These are phyloP conservation scores for Populus hybrid DNA, from an alignment of 441 rosid species.

Conservation along the genomic window DNA sequence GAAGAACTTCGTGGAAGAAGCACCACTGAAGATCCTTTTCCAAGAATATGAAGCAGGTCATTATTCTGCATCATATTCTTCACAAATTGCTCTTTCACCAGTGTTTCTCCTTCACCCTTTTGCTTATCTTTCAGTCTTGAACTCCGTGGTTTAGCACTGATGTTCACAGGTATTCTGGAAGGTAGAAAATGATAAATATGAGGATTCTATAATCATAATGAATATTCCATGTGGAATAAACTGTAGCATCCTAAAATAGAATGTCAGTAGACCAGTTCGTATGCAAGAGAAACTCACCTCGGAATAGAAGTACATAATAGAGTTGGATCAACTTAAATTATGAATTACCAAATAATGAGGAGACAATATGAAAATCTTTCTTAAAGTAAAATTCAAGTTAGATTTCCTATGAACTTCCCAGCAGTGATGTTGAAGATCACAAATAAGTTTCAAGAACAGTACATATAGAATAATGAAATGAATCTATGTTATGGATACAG, in stretches of 20 bases:
- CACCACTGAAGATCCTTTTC: slow-evolving; percentile 71
- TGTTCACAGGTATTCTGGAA: slow-evolving; percentile 60
- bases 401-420: neutral
- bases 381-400: neutral
- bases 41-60: slow-evolving; percentile 68
- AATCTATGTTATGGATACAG: neutral
- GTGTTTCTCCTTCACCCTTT: slow-evolving; percentile 82
- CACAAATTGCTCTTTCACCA: slow-evolving; percentile 79
- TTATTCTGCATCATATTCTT: slow-evolving; percentile 64
- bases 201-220: neutral
- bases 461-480: neutral
- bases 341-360: neutral
- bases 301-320: neutral
- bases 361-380: neutral
- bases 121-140: slow-evolving; percentile 90
- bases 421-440: neutral
- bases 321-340: neutral
- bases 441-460: neutral
- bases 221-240: neutral
- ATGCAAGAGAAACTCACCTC: neutral
- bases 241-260: slow-evolving; percentile 1
- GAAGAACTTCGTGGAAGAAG: slow-evolving; percentile 81
- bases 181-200: slow-evolving; percentile 17
- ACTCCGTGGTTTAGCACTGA: slow-evolving; percentile 73
- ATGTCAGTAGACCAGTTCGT: neutral